Evolutionary conservation across 2,329 filamentous ascomycete genomes (phyloP).

Genomic region (Pseudogymnoascus sp.): DNA sequence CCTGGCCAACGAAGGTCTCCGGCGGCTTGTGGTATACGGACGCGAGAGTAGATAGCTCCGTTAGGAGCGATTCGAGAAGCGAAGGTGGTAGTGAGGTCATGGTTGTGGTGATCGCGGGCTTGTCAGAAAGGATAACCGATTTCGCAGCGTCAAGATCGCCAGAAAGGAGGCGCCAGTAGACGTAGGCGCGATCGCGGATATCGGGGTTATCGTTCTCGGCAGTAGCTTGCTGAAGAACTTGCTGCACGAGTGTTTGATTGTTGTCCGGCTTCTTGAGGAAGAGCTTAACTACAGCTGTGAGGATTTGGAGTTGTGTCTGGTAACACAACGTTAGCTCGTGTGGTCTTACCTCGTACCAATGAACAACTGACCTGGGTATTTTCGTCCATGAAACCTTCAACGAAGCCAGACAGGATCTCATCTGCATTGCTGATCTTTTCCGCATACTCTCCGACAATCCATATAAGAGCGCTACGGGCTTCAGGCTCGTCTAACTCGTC

Average conservation of each 20-base stretch:
- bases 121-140: conserved; percentile 86
- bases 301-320: conserved; percentile 92
- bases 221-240: conserved; percentile 85
- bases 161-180: conserved; percentile 94
- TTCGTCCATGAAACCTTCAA: conserved; percentile 90
- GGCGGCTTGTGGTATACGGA: conserved; percentile 98
- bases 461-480: conserved; percentile 84
- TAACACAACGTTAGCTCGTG: conserved; percentile 16
- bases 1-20: conserved; percentile 95
- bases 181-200: conserved; percentile 91
- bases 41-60: conserved; percentile 85
- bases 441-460: conserved; percentile 98
- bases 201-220: conserved; percentile 96
- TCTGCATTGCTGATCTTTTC: conserved; percentile 99
- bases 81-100: conserved; percentile 79
- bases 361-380: conserved; percentile 67
- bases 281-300: conserved; percentile 93
- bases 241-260: conserved; percentile 84
- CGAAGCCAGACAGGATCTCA: conserved; percentile 83
- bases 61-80: conserved; percentile 81
- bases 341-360: not conserved
- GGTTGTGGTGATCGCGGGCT: conserved; percentile 87
- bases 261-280: conserved; percentile 95
- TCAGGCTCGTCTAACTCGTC: conserved; percentile 93
- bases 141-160: conserved; percentile 87